These are phyloP conservation scores for Trichosporon sp. DNA, from an alignment of 1,284 basidiomycete species.

Conservation along the genomic window DNA sequence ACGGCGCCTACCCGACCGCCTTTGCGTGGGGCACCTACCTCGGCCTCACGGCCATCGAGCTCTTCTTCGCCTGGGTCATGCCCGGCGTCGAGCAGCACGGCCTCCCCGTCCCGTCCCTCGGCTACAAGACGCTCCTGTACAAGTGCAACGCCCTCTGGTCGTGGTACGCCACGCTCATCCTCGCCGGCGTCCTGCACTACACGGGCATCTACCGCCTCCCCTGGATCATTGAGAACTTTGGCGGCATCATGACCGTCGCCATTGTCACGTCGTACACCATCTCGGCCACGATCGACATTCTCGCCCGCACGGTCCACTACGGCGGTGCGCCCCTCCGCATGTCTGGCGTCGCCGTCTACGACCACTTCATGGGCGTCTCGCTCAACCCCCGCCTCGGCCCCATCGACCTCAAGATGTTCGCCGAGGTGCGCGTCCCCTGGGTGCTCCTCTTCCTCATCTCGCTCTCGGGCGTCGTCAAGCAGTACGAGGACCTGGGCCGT, in stretches of 20 bases:
- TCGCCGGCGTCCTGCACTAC: slow-evolving; percentile 71
- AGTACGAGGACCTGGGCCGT: slow-evolving; percentile 87
- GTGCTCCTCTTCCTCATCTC: slow-evolving; percentile 89
- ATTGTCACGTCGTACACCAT: slow-evolving; percentile 86
- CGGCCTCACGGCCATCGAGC: slow-evolving; percentile 82
- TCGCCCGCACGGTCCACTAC: slow-evolving; percentile 56
- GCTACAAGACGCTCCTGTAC: slow-evolving; percentile 89
- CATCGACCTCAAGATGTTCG: slow-evolving; percentile 98
- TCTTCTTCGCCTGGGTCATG: slow-evolving; percentile 81
- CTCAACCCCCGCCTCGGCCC: slow-evolving; percentile 91
- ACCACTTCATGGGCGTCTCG: slow-evolving; percentile 92
- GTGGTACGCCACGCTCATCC: slow-evolving; percentile 78
- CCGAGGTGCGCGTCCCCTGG: slow-evolving; percentile 97
- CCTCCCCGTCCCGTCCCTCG: slow-evolving; percentile 83
- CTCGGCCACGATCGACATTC: slow-evolving; percentile 72
- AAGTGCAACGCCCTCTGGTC: slow-evolving; percentile 91
- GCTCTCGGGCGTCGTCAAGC: slow-evolving; percentile 88
- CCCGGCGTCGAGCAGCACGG: slow-evolving; percentile 81
- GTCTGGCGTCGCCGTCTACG: slow-evolving; percentile 90
- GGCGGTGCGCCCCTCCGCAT: slow-evolving; percentile 82
- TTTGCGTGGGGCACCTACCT: slow-evolving; percentile 87
- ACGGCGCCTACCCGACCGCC: slow-evolving; percentile 83
- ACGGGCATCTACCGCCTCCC: slow-evolving; percentile 82
- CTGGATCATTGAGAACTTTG: slow-evolving; percentile 94
- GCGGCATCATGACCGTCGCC: slow-evolving; percentile 90